Percentiles rank a stretch among this genome's conserved stretches.
These are phyloP conservation scores for Eucalyptus fibrosa DNA, from an alignment of 345 rosid genomes.

Conservation along the genomic window DNA sequence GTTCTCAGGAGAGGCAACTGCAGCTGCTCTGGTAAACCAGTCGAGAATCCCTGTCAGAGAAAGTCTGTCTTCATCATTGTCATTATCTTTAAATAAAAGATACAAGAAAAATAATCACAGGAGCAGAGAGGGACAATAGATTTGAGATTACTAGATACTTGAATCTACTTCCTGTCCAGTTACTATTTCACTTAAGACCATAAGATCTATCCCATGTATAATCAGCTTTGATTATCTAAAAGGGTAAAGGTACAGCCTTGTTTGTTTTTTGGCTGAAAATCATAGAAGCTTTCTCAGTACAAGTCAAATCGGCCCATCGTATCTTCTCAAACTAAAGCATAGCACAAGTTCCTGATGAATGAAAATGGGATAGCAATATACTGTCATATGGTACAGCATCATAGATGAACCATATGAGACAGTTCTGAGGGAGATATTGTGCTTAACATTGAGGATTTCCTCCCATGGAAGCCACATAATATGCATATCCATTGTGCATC, in stretches of 20 bases:
- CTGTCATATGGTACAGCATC: neutral
- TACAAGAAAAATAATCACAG: neutral
- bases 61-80: neutral
- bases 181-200: neutral
- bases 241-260: neutral
- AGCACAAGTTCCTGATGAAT: neutral
- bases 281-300: neutral
- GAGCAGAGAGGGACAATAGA: neutral
- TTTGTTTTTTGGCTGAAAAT: neutral
- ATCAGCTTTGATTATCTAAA: neutral
- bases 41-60: slow-evolving; percentile 75
- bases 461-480: neutral
- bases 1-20: slow-evolving; percentile 95
- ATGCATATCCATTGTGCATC: neutral
- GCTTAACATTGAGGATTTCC: neutral
- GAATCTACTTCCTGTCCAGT: neutral
- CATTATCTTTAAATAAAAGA: neutral
- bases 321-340: neutral
- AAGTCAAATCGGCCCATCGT: neutral
- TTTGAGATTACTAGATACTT: neutral
- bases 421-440: neutral
- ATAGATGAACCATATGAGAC: neutral
- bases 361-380: neutral
- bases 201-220: neutral
- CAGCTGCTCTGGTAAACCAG: slow-evolving; percentile 90